Evolutionary conservation across 2,329 filamentous ascomycete species (phyloP).

Genomic region (Colletotrichum endophyticum): DNA sequence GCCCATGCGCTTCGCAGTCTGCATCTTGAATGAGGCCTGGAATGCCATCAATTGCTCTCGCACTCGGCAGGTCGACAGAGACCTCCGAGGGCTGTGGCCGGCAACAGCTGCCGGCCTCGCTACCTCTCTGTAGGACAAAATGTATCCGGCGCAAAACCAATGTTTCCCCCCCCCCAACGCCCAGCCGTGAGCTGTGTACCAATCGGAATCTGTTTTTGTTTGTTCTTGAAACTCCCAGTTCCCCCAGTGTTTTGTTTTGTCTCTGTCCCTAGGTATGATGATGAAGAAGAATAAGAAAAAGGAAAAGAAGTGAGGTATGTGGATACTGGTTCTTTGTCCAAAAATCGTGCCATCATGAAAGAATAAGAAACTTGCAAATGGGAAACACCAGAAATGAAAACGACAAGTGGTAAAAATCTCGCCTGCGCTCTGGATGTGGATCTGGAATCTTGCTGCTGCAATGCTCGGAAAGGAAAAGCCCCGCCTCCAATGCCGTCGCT

Average conservation of each 20-base stretch:
- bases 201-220: not conserved
- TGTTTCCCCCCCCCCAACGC: conserved; percentile 5
- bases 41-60: conserved; percentile 11
- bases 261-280: conserved; percentile 8
- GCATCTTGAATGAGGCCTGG: not conserved
- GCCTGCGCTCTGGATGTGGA: not conserved
- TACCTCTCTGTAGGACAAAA: not conserved
- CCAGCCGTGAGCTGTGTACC: not conserved
- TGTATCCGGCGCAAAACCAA: not conserved
- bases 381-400: not conserved
- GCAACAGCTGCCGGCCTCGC: not conserved
- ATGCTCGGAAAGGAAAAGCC: not conserved
- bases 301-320: conserved; percentile 1
- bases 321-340: conserved; percentile 2
- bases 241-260: conserved; percentile 10
- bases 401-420: not conserved
- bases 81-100: not conserved
- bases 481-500: not conserved
- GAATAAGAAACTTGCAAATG: not conserved
- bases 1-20: not conserved
- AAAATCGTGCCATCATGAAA: conserved; percentile 12
- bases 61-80: not conserved
- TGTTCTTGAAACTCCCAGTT: conserved; percentile 5
- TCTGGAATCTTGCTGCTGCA: not conserved
- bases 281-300: not conserved